These are phyloP conservation scores for Platanthera guangdongensis DNA, from an alignment of 106 monocot genomes.

Conservation along the genomic window DNA sequence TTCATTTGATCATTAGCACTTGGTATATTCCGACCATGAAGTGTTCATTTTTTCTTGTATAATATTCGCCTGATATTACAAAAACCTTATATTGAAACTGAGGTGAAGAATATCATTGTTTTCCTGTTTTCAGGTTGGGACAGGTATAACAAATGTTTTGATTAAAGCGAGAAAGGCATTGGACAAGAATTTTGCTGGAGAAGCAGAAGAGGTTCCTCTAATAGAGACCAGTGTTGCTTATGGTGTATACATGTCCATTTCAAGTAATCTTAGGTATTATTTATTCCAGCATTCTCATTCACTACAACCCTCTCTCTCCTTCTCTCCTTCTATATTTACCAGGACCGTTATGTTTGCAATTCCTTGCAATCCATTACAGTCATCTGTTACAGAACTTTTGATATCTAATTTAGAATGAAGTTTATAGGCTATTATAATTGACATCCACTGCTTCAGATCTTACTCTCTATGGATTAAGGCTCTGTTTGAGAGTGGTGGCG, in stretches of 20 bases:
- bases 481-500: too few relatives aligned
- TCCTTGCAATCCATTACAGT: background rate
- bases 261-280: constrained; percentile 85
- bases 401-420: background rate
- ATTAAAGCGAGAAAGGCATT: constrained; percentile 60
- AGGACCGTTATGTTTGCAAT: background rate
- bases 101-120: background rate
- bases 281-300: background rate
- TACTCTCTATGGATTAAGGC: background rate
- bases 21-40: background rate
- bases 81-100: background rate
- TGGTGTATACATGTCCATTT: constrained; percentile 95
- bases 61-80: background rate
- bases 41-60: background rate
- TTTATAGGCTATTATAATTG: background rate
- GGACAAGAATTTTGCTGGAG: constrained; percentile 58
- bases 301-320: background rate
- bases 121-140: constrained; percentile 50
- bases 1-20: too few relatives aligned
- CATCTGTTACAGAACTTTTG: background rate
- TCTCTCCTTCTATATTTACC: background rate
- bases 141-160: constrained; percentile 70
- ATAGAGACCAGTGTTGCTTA: constrained; percentile 82
- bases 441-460: background rate
- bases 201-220: constrained; percentile 77